Evolutionary conservation across 129 eudicot genomes (phyloP).

Genomic region (Flaveria ramosissima): DNA sequence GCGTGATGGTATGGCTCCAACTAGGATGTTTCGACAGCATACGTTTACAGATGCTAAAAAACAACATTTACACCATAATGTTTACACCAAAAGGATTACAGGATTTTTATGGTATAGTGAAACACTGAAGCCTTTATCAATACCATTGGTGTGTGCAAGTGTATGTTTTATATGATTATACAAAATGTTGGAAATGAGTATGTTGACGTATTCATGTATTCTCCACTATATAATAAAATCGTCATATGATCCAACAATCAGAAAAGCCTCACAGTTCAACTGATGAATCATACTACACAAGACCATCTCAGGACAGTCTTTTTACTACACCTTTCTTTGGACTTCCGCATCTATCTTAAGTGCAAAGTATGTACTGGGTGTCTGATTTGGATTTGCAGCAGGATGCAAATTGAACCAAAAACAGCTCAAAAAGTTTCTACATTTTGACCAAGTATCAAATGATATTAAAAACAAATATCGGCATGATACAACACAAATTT

Average conservation of each 20-base stretch:
- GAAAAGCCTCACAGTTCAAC: background rate
- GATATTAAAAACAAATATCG: background rate
- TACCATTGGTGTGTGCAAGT: background rate
- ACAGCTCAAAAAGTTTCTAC: conserved; percentile 7
- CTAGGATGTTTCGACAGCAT: background rate
- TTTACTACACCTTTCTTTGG: background rate
- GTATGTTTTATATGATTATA: background rate
- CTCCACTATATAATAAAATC: background rate
- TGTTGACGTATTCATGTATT: background rate
- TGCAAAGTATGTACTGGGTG: background rate
- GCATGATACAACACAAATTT: background rate
- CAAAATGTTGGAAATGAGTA: background rate
- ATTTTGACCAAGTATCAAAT: background rate
- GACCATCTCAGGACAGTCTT: too few species aligned
- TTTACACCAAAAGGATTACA: background rate
- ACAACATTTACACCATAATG: conserved; percentile 1
- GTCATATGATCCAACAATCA: background rate
- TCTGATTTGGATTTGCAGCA: background rate
- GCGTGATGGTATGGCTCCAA: conserved; percentile 14
- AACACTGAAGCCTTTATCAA: conserved; percentile 3
- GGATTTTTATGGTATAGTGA: background rate
- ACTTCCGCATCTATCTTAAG: background rate
- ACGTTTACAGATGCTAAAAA: background rate
- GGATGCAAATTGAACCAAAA: background rate
- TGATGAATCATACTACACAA: background rate